Evolutionary conservation across 148 eudicot species (phyloP).

Genomic region (Bassia scoparia): DNA sequence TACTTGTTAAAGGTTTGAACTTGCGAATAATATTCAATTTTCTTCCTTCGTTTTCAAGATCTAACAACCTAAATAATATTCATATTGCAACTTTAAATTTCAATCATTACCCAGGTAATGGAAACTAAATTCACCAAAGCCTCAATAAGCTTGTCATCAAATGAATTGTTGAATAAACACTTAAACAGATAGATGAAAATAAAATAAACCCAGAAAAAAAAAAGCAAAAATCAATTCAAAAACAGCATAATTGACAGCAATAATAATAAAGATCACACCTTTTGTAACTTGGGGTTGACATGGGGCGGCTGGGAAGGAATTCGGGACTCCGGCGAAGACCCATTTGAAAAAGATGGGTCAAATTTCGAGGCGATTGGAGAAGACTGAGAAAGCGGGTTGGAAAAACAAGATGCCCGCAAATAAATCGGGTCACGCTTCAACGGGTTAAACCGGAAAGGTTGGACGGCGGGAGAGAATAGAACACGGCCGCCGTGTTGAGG

Average conservation of each 20-base stretch:
- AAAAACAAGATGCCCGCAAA: constrained; percentile 14
- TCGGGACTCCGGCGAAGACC: constrained; percentile 19
- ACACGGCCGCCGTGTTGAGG: constrained; percentile 32
- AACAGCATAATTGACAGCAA: background rate
- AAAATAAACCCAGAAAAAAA: constrained; percentile 1
- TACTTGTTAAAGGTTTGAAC: background rate
- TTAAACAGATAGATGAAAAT: no score
- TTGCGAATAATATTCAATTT: background rate
- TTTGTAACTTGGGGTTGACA: constrained; percentile 1
- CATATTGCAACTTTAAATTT: background rate
- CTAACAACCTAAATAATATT: background rate
- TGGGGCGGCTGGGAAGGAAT: background rate
- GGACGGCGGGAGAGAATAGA: constrained; percentile 17
- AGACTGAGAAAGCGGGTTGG: constrained; percentile 1
- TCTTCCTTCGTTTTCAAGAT: background rate
- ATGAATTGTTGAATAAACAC: background rate
- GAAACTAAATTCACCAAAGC: background rate
- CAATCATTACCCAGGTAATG: background rate
- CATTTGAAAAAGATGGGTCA: constrained; percentile 8
- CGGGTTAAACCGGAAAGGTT: constrained; percentile 23
- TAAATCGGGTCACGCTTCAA: constrained; percentile 8
- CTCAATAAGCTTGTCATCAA: background rate
- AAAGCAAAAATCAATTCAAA: background rate
- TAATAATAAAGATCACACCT: constrained; percentile 18
- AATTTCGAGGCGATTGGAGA: constrained; percentile 4